These are phyloP conservation scores for Psilocybe mexicana DNA, from an alignment of 1,284 basidiomycete species.

Conservation along the genomic window DNA sequence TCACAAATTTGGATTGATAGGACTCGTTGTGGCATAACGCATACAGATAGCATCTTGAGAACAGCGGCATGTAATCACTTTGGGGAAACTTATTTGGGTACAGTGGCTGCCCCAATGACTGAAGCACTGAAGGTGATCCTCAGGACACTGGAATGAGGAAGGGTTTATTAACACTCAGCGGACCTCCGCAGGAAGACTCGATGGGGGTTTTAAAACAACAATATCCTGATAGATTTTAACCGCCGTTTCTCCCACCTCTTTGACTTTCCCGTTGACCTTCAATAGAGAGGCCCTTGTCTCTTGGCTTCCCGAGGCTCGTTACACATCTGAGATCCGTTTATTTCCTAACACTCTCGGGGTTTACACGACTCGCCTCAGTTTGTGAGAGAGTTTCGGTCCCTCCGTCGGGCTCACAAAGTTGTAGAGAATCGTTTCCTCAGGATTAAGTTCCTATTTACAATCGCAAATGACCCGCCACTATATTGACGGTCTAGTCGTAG, in stretches of 20 bases:
- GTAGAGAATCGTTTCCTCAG: background rate
- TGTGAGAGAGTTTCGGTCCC: background rate
- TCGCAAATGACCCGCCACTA: no score
- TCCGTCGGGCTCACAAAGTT: background rate
- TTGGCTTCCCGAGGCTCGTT: background rate
- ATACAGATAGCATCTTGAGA: background rate
- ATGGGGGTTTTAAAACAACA: conserved; percentile 3
- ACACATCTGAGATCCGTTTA: background rate
- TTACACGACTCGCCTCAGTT: background rate
- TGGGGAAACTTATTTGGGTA: background rate
- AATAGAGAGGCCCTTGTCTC: background rate
- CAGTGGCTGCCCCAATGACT: background rate
- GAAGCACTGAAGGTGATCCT: background rate
- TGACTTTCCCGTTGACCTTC: background rate
- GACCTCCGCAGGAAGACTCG: background rate
- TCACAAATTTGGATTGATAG: background rate
- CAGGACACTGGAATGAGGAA: background rate
- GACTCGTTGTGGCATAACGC: background rate
- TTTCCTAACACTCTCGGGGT: background rate
- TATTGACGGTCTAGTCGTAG: no score
- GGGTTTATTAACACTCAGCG: background rate
- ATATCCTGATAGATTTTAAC: background rate
- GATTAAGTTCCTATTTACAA: no score
- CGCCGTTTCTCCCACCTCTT: background rate
- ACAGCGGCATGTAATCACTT: background rate